Evolutionary conservation across 306 rosid genomes (phyloP), one percentile per base, ranked within the genome.

Genomic region (Prunus campanulata): DNA sequence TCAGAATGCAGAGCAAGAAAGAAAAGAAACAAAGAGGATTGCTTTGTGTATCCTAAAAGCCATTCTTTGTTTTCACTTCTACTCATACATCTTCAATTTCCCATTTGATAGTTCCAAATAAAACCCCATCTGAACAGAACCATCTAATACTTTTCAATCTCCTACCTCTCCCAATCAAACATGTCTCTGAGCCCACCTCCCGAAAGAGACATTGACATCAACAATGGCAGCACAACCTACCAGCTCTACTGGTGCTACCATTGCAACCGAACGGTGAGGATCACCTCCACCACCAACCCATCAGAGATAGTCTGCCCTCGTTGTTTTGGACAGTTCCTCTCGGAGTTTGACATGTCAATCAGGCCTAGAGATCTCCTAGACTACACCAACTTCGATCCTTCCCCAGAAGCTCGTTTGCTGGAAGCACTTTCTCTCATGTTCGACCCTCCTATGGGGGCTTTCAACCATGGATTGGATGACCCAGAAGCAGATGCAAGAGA

Each of bases 341-440:
- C 63, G 3, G 96, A 92, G 72, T 22, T 91, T 13, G 87, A 83
- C 83, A 25, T 77, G 22, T 60, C 89, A 6, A 64, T n/a, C 1
- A 77, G 72, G 39, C 93, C 96, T 3, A 74, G 82, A 2, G 75
- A 78, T 12, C 14, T 85, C 0, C 29, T 82, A 0, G 89, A 90
- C 63, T 78, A 83, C 70, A 75, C 88, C 10, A 68, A 81, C 47
- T 72, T 76, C 44, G 84, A 89, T 25, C 84, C 90, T 55, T 89
- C 92, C 44, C 92, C 97, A 0, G 89, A 86, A 68, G 82, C 88
- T 8, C 97, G 93, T 71, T 80, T 96, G 63, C 90, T 92, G 9
- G 96, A 92, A 79, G 97, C 98, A 12, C 93, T 92, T 29, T 78
- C 91, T 9, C 90, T 91, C 67, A 74, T 92, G 88, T 84, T 92